Evolutionary conservation across 2,329 filamentous ascomycete genomes (phyloP).

Genomic region (Cercospora sojina): DNA sequence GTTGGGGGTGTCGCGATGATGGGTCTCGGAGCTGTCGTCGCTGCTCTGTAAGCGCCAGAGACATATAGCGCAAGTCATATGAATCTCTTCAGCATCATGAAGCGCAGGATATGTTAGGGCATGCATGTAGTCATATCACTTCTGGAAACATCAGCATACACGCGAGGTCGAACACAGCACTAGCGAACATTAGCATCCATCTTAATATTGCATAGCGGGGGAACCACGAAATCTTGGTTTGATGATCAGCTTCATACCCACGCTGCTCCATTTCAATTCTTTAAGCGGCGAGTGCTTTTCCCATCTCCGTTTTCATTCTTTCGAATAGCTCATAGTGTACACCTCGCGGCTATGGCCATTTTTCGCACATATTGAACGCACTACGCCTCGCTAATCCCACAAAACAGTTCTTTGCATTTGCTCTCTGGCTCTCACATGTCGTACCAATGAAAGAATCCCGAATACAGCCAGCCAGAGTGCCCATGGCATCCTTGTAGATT

Average conservation of each 20-base stretch:
- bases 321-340: neutral
- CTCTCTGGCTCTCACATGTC: neutral
- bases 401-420: neutral
- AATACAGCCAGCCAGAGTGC: neutral
- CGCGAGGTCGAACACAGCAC: neutral
- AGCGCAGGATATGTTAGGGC: neutral
- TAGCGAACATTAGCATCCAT: neutral
- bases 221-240: neutral
- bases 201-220: slow-evolving; percentile 1
- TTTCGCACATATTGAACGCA: neutral
- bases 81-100: neutral
- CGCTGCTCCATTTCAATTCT: neutral
- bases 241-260: neutral
- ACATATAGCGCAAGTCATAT: neutral
- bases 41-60: slow-evolving; percentile 14
- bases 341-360: neutral
- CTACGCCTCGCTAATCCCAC: neutral
- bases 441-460: neutral
- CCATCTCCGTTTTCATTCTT: neutral
- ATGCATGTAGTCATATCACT: neutral
- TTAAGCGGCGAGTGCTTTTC: neutral
- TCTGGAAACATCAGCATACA: neutral
- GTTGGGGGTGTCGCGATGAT: slow-evolving; percentile 44
- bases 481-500: neutral
- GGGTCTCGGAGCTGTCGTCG: slow-evolving; percentile 31